A percentile compares a stretch with the other conserved stretches of the same genome.
These are phyloP conservation scores for Rosa persica DNA, from an alignment of 306 rosid species.

Conservation along the genomic window DNA sequence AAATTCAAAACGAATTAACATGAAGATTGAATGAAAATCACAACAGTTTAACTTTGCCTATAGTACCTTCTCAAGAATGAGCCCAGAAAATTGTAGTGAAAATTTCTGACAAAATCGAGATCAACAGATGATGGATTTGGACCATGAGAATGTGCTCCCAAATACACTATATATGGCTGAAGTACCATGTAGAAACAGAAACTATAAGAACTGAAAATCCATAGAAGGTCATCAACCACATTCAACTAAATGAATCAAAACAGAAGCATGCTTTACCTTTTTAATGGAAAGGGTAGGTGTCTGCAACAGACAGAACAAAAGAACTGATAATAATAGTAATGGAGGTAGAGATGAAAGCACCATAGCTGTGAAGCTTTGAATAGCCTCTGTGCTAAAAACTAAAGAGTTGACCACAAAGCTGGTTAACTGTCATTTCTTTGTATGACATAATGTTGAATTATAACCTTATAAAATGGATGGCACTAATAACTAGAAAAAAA, in stretches of 20 bases:
- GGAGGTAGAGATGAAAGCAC: constrained; percentile 1
- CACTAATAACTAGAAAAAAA: constrained; percentile 8
- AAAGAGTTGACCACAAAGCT: background rate
- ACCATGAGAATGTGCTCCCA: constrained; percentile 60
- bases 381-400: background rate
- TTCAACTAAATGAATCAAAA: background rate
- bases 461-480: background rate
- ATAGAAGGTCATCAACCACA: background rate
- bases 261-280: constrained; percentile 28
- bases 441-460: background rate
- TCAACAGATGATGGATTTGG: constrained; percentile 37
- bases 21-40: background rate
- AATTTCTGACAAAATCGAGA: constrained; percentile 28
- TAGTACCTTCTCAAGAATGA: constrained; percentile 51
- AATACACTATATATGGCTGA: constrained; percentile 59
- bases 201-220: background rate
- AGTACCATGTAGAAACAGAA: background rate
- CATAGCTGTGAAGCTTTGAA: constrained; percentile 29
- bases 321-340: constrained; percentile 13
- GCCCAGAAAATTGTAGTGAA: constrained; percentile 40
- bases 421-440: background rate
- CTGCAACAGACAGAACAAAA: constrained; percentile 29
- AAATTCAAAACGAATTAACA: background rate
- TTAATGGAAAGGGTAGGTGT: constrained; percentile 26
- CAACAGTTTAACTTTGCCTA: background rate